phyloP scores from a whole-genome alignment of 257 asterid species.

The Solanum megistacrolobum region DNA sequence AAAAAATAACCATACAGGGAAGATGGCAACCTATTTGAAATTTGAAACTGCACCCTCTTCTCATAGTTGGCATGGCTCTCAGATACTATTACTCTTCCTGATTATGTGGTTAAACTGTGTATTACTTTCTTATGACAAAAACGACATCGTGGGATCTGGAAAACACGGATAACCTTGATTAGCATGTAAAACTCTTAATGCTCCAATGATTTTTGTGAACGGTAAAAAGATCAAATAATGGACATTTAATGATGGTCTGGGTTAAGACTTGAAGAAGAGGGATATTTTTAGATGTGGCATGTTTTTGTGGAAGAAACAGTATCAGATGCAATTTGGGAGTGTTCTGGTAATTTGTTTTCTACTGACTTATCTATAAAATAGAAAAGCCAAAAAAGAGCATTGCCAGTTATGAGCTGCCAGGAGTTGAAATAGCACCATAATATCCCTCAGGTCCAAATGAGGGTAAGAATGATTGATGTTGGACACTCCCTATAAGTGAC shows the following conservation, averaged over 20 bases:
- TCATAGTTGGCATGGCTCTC: background rate
- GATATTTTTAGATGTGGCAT: background rate
- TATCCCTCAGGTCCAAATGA: background rate
- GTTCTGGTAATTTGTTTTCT: background rate
- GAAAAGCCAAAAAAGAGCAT: background rate
- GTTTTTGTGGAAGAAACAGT: background rate
- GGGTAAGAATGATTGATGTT: background rate
- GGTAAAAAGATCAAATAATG: background rate
- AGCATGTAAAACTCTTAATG: background rate
- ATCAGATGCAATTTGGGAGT: background rate
- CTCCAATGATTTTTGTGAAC: background rate
- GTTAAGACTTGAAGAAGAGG: background rate
- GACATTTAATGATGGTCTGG: background rate
- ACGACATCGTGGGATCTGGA: background rate
- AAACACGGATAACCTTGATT: background rate
- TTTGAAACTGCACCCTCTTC: background rate
- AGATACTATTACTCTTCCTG: background rate
- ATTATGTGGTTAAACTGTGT: background rate
- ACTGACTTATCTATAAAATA: background rate
- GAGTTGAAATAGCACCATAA: background rate
- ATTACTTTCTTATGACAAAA: background rate
- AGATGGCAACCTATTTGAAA: background rate
- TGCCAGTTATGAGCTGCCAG: background rate
- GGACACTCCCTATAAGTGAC: background rate
- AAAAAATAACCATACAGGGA: background rate